phyloP scores from a whole-genome alignment of 139 green algal genomes.

The Auxenochlorella pyrenoidosa region DNA sequence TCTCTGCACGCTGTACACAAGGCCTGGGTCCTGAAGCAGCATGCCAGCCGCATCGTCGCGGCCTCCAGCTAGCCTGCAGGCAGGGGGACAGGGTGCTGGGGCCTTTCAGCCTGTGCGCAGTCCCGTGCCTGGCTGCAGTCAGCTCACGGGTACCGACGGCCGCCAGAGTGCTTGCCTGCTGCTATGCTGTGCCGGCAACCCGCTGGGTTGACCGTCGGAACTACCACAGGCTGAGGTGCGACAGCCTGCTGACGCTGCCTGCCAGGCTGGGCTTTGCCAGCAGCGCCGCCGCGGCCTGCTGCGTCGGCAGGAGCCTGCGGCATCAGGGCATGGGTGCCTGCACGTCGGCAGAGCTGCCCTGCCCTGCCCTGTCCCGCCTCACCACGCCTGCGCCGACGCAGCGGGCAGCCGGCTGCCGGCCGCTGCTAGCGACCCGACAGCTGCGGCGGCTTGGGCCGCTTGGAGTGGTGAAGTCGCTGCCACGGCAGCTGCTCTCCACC shows the following conservation, averaged over 20 bases:
- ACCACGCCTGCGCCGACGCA: too few species aligned
- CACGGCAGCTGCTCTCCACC: too few species aligned
- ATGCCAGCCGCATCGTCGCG: neutral
- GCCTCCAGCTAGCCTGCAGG: slow-evolving; percentile 13
- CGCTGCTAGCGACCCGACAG: too few species aligned
- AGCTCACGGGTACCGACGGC: too few species aligned
- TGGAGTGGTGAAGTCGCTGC: too few species aligned
- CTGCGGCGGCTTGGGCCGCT: too few species aligned
- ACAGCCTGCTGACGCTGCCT: neutral
- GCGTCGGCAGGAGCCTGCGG: slow-evolving; percentile 20
- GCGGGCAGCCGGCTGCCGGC: too few species aligned
- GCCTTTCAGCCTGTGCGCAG: too few species aligned
- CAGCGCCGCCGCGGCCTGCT: neutral
- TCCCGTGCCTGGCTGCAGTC: too few species aligned
- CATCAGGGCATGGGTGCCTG: neutral
- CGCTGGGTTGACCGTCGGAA: neutral
- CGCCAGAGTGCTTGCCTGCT: neutral
- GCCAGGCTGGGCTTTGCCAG: neutral
- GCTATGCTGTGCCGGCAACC: neutral
- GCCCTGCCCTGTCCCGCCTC: too few species aligned
- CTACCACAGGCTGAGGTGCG: slow-evolving; percentile 37
- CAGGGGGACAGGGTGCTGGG: neutral
- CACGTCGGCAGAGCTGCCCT: neutral
- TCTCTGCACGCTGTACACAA: slow-evolving; percentile 12
- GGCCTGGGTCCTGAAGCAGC: neutral